Evolutionary conservation across 345 rosid genomes (phyloP).

Genomic region (Hypericum perforatum): DNA sequence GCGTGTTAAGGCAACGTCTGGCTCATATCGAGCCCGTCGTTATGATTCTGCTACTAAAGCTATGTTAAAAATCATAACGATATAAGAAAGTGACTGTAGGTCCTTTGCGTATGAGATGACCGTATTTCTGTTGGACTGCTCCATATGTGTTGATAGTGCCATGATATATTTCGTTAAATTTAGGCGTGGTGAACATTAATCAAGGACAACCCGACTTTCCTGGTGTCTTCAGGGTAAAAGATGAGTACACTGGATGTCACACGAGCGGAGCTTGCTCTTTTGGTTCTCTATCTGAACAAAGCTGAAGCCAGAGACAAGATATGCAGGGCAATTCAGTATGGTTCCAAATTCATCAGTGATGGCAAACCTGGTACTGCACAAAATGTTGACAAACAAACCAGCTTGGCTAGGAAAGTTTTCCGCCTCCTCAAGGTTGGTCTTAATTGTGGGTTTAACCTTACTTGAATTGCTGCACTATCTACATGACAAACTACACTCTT

Average conservation of each 20-base stretch:
- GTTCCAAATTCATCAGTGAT: slow-evolving; percentile 78
- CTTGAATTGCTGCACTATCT: no score
- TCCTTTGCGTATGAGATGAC: no score
- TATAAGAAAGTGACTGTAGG: no score
- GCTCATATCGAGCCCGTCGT: no score
- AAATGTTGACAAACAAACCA: slow-evolving; percentile 84
- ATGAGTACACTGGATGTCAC: slow-evolving; percentile 76
- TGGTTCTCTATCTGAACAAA: slow-evolving; percentile 80
- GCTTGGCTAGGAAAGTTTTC: slow-evolving; percentile 95
- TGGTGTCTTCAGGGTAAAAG: slow-evolving; percentile 21
- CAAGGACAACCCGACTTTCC: slow-evolving; percentile 1
- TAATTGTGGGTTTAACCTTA: background rate
- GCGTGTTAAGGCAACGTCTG: no score
- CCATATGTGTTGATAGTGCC: background rate
- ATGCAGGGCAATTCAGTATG: slow-evolving; percentile 95
- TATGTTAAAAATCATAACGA: no score
- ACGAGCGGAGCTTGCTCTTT: slow-evolving; percentile 80
- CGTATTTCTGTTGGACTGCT: no score
- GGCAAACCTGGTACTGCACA: slow-evolving; percentile 96
- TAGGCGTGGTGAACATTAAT: background rate
- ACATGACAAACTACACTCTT: background rate
- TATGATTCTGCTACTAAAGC: no score
- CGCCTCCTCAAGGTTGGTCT: slow-evolving; percentile 78
- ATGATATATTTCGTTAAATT: background rate
- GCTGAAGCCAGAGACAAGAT: slow-evolving; percentile 99